These are phyloP conservation scores for Verbena officinalis DNA, from an alignment of 257 asterid species.

Conservation along the genomic window DNA sequence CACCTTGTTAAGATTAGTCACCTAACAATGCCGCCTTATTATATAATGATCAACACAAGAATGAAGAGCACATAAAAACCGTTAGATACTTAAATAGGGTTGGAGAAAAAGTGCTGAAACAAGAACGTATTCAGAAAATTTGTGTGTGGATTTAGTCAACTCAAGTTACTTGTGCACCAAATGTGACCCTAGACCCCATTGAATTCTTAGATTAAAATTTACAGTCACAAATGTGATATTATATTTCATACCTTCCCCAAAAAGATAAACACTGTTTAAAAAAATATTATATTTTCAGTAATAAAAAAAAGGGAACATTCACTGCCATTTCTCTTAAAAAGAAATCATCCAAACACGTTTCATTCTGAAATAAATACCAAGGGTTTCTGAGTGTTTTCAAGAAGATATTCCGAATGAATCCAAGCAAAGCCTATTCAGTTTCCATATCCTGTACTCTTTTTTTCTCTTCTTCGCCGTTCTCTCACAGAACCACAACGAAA, in stretches of 20 bases:
- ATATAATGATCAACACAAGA: neutral
- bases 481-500: too few relatives aligned
- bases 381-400: too few relatives aligned
- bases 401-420: too few relatives aligned
- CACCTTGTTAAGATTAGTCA: neutral
- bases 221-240: neutral
- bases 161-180: neutral
- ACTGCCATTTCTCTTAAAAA: neutral
- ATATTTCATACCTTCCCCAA: neutral
- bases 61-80: neutral
- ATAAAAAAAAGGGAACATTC: neutral
- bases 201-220: neutral
- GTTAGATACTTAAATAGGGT: neutral
- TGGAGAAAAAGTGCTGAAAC: neutral
- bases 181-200: neutral
- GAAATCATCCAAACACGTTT: too few relatives aligned
- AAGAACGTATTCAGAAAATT: constrained; percentile 8
- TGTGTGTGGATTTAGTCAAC: too few relatives aligned
- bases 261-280: neutral
- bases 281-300: neutral
- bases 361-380: too few relatives aligned
- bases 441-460: neutral
- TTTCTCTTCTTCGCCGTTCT: neutral
- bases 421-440: neutral
- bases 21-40: neutral